Conservation (phyloP, 495 filamentous ascomycete genomes). For the Aspergillus cristatus region DNA sequence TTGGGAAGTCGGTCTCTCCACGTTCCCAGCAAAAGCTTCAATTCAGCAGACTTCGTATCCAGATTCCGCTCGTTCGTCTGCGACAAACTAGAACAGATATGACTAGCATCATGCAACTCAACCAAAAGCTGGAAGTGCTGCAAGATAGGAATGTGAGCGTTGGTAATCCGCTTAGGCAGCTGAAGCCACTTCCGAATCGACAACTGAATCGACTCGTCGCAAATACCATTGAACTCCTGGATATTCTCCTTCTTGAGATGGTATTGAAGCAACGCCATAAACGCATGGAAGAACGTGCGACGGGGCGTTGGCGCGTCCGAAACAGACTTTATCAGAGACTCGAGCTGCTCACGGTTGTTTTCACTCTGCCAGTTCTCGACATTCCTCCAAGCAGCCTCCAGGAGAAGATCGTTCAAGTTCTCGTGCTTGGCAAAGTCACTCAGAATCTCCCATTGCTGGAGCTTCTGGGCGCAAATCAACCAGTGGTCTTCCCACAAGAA, state of each 20-base stretch:
- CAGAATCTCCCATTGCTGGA: slow-evolving; percentile 97
- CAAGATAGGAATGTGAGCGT: slow-evolving; percentile 88
- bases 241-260: slow-evolving; percentile 77
- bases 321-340: slow-evolving; percentile 85
- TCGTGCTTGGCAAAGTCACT: slow-evolving; percentile 98
- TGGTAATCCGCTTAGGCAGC: slow-evolving; percentile 82
- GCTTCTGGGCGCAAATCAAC: slow-evolving; percentile 92
- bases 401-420: slow-evolving; percentile 92
- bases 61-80: slow-evolving; percentile 78
- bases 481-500: slow-evolving; percentile 99
- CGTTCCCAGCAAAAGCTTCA: slow-evolving; percentile 86
- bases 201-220: slow-evolving; percentile 92
- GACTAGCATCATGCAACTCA: slow-evolving; percentile 92
- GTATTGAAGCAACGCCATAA: slow-evolving; percentile 89
- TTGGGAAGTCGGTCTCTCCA: slow-evolving; percentile 96
- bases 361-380: slow-evolving; percentile 84
- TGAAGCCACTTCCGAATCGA: slow-evolving; percentile 98
- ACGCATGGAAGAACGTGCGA: slow-evolving; percentile 92
- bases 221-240: slow-evolving; percentile 76
- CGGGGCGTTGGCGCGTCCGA: slow-evolving; percentile 94
- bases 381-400: slow-evolving; percentile 91
- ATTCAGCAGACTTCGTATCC: slow-evolving; percentile 87
- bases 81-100: slow-evolving; percentile 83
- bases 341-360: slow-evolving; percentile 78
- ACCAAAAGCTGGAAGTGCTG: slow-evolving; percentile 99